These are phyloP conservation scores for Colletotrichum eleusines DNA, from an alignment of 2,329 filamentous ascomycete species.

Conservation along the genomic window DNA sequence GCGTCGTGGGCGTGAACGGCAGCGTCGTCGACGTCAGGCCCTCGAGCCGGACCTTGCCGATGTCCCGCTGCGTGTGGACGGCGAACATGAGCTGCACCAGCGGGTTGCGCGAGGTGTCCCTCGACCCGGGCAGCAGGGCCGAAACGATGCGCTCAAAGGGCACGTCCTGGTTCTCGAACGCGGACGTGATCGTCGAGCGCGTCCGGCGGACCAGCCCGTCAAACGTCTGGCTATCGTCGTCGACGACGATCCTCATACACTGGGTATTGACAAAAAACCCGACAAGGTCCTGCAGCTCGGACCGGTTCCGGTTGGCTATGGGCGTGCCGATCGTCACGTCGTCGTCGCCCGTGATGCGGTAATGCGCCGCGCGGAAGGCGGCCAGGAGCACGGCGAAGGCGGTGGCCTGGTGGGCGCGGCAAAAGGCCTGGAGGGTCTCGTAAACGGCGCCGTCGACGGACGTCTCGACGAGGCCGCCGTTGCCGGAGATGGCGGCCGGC, in stretches of 20 bases:
- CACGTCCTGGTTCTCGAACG: constrained; percentile 45
- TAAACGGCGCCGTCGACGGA: constrained; percentile 35
- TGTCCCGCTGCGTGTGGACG: constrained; percentile 16
- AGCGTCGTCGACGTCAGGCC: constrained; percentile 17
- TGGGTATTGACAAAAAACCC: constrained; percentile 47
- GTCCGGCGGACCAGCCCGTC: constrained; percentile 13
- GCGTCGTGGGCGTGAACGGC: not conserved
- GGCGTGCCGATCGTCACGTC: constrained; percentile 33
- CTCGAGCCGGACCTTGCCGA: constrained; percentile 21
- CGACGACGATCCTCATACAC: constrained; percentile 42
- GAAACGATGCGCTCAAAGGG: constrained; percentile 22
- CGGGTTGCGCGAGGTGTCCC: constrained; percentile 28
- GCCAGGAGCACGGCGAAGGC: constrained; percentile 40
- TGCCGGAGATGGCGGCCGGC: constrained; percentile 38
- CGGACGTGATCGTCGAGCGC: constrained; percentile 13
- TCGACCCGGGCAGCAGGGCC: constrained; percentile 10
- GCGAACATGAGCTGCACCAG: constrained; percentile 28
- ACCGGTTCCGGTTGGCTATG: constrained; percentile 31
- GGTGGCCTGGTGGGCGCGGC: constrained; percentile 26
- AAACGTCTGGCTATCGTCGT: constrained; percentile 18
- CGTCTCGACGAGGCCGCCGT: constrained; percentile 24
- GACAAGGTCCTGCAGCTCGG: constrained; percentile 32
- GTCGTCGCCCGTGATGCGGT: constrained; percentile 41
- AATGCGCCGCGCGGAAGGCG: constrained; percentile 37
- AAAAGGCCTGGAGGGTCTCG: constrained; percentile 28